Base-by-base conservation (phyloP, 2,329 filamentous ascomycete genomes). In the Allantophomopsis lycopodina region DNA sequence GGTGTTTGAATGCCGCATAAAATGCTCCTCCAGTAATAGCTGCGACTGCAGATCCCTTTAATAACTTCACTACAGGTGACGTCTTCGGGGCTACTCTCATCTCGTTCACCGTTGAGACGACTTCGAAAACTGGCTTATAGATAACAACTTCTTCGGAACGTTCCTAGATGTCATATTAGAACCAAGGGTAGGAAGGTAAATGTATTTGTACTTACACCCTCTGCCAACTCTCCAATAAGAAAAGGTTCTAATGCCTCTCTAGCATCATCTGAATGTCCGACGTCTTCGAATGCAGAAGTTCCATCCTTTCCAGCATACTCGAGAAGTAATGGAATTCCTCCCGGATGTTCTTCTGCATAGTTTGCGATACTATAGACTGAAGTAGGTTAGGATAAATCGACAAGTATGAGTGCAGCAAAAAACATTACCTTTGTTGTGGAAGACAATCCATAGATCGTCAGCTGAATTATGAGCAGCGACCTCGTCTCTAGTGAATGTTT, bases 261-360 rank as follows among this genome's bases (percentile, higher is more conserved):
- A 42, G 76, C 77, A 59, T 82, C 77, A 57, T 85, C 81, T 36
- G 80, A 86, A 65, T 93, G 85, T 35, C 84, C 84, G 31, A 85
- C 83, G 52, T 88, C 81, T 61, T 91, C 83, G 53, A 88, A 91
- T 33, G 76, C 80, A 55, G 84, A 78, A 34, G 80, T 84, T 36
- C 80, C 78, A 60, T 91, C 83, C 49, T 79, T 77, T 42, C 85
- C 85, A 49, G 71, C 83, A 20, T 84, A 79, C 46, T 89, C 84
- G 43, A 84, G 66, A 32, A 91, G 66, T 43, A 88, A 74, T 53
- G 88, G 83, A 52, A 80, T 76, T 55, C 85, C 85, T 50, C 84
- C 84, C 40, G 76, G 76, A 44, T 79, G 76, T 41, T 79, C 73
- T 17, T 68, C 57, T 2, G 72, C 44, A 45, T 77, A 79, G 34